A percentile compares a stretch with the other conserved stretches of the same genome.
These are phyloP conservation scores for Aspergillus sp. DNA, from an alignment of 2,329 filamentous ascomycete species.

Conservation along the genomic window DNA sequence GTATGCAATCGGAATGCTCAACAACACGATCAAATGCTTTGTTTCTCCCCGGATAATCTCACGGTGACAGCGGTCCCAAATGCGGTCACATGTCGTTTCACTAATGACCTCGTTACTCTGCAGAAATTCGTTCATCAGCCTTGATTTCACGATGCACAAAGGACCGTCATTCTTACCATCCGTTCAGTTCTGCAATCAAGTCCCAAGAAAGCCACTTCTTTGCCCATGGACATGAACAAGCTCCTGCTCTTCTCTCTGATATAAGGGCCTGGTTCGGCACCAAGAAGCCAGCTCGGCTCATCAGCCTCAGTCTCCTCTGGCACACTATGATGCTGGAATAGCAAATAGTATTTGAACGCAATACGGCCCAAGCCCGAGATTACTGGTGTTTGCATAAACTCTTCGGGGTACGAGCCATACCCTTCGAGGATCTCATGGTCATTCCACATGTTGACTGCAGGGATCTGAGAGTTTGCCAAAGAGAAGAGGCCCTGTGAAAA, in stretches of 20 bases:
- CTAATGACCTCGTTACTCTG: constrained; percentile 70
- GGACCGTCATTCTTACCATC: constrained; percentile 46
- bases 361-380: constrained; percentile 86
- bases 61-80: constrained; percentile 78
- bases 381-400: constrained; percentile 85
- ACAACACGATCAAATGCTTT: constrained; percentile 81
- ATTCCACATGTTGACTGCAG: constrained; percentile 98
- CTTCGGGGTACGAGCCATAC: constrained; percentile 86
- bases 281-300: constrained; percentile 90
- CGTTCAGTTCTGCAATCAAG: constrained; percentile 90
- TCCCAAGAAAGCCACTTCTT: constrained; percentile 74
- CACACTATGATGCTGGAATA: constrained; percentile 95
- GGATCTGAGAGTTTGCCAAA: constrained; percentile 90
- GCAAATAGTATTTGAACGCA: constrained; percentile 97
- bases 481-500: constrained; percentile 93
- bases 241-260: constrained; percentile 82
- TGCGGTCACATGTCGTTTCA: constrained; percentile 75
- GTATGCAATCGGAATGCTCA: constrained; percentile 81
- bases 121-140: neutral
- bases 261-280: constrained; percentile 75
- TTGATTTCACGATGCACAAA: neutral
- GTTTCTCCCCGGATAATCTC: constrained; percentile 81
- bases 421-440: constrained; percentile 92
- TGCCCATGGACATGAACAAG: constrained; percentile 77
- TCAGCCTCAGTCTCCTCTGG: constrained; percentile 71